Evolutionary conservation across 1,139 yeast species (phyloP), one percentile per base, ranked within the genome.

Genomic region (Wickerhamomyces sp.): DNA sequence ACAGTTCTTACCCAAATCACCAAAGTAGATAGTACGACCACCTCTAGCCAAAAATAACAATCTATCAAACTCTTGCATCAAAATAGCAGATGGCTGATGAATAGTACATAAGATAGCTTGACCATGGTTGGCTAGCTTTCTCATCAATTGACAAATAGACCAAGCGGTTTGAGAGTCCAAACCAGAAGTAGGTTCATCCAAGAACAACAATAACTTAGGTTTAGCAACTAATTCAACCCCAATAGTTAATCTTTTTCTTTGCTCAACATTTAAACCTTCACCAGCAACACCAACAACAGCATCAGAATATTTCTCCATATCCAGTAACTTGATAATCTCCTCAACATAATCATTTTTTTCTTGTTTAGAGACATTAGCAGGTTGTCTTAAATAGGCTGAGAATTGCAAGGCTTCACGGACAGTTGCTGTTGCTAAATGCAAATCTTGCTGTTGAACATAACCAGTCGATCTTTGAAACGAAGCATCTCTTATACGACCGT

Each of bases 101-200:
- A 83, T 84, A 9, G 94, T 84, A 65, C 92, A 83, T 56, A 83
- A 64, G 52, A 85, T 80, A 31, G 95, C 90, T 62, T 85, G 95
- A 20, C 95, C 95, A 49, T 79, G 79, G 57, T 76, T 70, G 16
- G 92, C 84, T 41, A 85, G 69, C 58, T 78, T 81, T 61, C 87
- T 74, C 76, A 85, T 76, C 60, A 85, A 68, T 56, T 80, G 78
- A 59, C 87, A 79, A 54, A 84, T 78, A 19, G 92, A 77, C 95
- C 95, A 85, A 6, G 96, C 94, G 41, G 95, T 83, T 63, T 87
- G 95, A 20, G 95, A 86, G 59, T 87, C 96, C 52, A 87, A 70
- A 60, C 96, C 96, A 14, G 95, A 87, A 20, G 96, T 87, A 15
- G 96, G 96, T 60, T 88, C 96, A 65, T 87, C 96, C 57, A 87